phyloP scores from a whole-genome alignment of 1,139 yeast genomes.

The Ogataea hybrid region DNA sequence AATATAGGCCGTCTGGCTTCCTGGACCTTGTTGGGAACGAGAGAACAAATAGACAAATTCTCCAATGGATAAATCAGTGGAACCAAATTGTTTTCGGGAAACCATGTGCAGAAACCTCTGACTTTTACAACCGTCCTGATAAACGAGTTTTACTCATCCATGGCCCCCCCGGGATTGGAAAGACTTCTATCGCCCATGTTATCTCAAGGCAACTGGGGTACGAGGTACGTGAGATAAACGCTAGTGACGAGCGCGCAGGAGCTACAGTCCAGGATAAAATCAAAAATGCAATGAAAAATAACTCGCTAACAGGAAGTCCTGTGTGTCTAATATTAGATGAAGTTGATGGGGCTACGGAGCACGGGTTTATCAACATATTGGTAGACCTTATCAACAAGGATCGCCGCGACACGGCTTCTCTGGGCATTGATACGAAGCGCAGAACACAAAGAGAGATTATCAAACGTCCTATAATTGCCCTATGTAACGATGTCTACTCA shows the following conservation, averaged over 20 bases:
- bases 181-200: slow-evolving; percentile 85
- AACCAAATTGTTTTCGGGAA: slow-evolving; percentile 58
- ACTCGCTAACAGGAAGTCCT: slow-evolving; percentile 65
- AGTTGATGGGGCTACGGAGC: slow-evolving; percentile 84
- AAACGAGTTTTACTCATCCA: slow-evolving; percentile 68
- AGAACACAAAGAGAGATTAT: slow-evolving; percentile 40
- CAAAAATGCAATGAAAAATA: slow-evolving; percentile 66
- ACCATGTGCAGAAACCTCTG: slow-evolving; percentile 31
- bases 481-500: slow-evolving; percentile 85
- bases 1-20: slow-evolving; percentile 75
- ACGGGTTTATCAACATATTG: slow-evolving; percentile 72
- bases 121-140: slow-evolving; percentile 69
- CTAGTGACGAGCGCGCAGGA: slow-evolving; percentile 80
- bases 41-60: slow-evolving; percentile 62
- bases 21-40: slow-evolving; percentile 83
- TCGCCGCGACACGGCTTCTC: slow-evolving; percentile 42
- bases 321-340: slow-evolving; percentile 86
- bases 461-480: slow-evolving; percentile 83
- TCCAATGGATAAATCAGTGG: slow-evolving; percentile 87
- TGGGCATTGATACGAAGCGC: slow-evolving; percentile 21
- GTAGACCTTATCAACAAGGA: slow-evolving; percentile 63
- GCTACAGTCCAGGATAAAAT: slow-evolving; percentile 55
- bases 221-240: slow-evolving; percentile 80
- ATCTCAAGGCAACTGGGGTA: slow-evolving; percentile 83
- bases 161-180: slow-evolving; percentile 97